Conservation (phyloP, 257 asterid genomes). For the Nyctanthes arbortristis region DNA sequence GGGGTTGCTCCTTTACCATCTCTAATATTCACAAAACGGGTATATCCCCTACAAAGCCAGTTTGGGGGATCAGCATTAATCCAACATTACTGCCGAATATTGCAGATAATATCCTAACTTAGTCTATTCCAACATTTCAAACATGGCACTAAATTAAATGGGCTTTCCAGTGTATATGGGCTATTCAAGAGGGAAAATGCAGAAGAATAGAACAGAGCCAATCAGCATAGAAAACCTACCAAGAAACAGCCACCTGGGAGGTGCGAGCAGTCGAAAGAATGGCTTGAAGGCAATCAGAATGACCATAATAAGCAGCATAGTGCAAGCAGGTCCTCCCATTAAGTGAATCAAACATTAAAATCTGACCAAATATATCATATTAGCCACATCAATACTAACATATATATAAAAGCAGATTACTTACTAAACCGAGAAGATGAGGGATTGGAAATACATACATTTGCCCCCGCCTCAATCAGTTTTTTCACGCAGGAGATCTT, state of each 20-base stretch:
- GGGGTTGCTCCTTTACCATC: slow-evolving; percentile 97
- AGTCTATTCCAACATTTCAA: too few relatives aligned
- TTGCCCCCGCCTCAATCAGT: slow-evolving; percentile 92
- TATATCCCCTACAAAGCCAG: slow-evolving; percentile 63
- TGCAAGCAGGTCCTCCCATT: slow-evolving; percentile 96
- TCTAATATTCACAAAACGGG: slow-evolving; percentile 88
- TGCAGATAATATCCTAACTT: too few relatives aligned
- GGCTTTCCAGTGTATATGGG: too few relatives aligned
- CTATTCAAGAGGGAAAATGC: too few relatives aligned
- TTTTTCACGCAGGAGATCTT: slow-evolving; percentile 76
- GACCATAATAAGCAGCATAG: slow-evolving; percentile 94
- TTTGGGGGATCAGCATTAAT: too few relatives aligned
- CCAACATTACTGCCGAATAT: too few relatives aligned
- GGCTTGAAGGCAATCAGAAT: slow-evolving; percentile 69
- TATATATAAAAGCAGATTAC: neutral
- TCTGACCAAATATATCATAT: slow-evolving; percentile 43
- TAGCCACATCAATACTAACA: slow-evolving; percentile 12
- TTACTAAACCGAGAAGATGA: neutral
- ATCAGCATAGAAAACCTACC: slow-evolving; percentile 44
- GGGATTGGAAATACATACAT: slow-evolving; percentile 47
- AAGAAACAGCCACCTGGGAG: slow-evolving; percentile 76
- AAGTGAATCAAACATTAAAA: slow-evolving; percentile 82
- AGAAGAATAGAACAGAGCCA: slow-evolving; percentile 8
- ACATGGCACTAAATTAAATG: too few relatives aligned
- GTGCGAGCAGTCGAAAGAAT: slow-evolving; percentile 82